These are phyloP conservation scores for Tolypocladium guangdongense DNA, from an alignment of 2,329 filamentous ascomycete genomes.

Conservation along the genomic window DNA sequence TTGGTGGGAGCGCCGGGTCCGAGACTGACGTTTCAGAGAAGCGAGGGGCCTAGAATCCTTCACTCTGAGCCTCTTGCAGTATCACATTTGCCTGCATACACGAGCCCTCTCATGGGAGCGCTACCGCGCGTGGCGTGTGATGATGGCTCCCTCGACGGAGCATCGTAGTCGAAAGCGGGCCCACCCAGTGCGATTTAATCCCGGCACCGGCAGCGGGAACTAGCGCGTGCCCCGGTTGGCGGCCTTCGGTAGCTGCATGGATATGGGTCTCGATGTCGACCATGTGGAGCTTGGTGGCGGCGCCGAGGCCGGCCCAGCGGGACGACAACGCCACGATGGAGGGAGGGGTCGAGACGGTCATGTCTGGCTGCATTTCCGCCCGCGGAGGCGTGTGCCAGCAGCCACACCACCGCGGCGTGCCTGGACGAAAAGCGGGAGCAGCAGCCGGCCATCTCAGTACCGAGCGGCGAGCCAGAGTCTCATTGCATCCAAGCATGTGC, in stretches of 20 bases:
- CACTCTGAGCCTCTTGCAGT: background rate
- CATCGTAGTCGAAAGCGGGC: constrained; percentile 16
- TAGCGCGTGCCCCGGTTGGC: constrained; percentile 15
- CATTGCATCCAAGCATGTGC: background rate
- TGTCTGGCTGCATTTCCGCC: background rate
- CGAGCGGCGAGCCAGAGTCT: background rate
- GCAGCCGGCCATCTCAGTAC: background rate
- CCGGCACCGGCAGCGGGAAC: constrained; percentile 14
- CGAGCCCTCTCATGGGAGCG: background rate
- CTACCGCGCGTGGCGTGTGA: no score
- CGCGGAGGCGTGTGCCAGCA: background rate
- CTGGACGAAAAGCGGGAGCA: background rate
- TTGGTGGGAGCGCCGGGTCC: background rate
- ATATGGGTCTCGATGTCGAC: background rate
- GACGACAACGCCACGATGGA: constrained; percentile 1
- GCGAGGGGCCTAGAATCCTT: background rate
- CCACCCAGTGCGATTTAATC: constrained; percentile 8
- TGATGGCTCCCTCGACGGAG: no score
- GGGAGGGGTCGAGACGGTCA: background rate
- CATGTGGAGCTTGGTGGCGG: constrained; percentile 1
- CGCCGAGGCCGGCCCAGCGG: background rate
- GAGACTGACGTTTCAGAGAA: background rate
- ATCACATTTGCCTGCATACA: background rate
- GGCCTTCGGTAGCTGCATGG: constrained; percentile 19
- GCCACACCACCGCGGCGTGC: background rate